Evolutionary conservation across 345 rosid genomes (phyloP).

Genomic region (Eucalyptus polybractea): DNA sequence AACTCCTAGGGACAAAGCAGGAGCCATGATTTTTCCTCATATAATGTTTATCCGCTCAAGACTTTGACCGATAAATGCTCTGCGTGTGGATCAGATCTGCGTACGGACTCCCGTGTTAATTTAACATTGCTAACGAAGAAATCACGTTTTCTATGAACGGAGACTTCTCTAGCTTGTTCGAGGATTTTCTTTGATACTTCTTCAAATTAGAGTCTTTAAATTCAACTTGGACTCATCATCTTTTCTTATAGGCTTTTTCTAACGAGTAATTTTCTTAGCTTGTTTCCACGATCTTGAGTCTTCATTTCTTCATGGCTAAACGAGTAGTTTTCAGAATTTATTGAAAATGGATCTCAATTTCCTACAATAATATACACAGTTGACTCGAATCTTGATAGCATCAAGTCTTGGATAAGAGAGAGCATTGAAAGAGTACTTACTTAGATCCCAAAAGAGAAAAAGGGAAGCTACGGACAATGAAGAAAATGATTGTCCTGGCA

Average conservation of each 20-base stretch:
- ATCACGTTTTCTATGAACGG: background rate
- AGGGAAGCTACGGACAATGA: background rate
- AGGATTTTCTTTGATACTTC: background rate
- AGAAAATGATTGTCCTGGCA: background rate
- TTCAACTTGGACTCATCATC: background rate
- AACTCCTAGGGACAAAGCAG: too few species aligned
- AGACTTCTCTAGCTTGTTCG: accelerated
- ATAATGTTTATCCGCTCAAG: too few species aligned
- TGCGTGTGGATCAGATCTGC: too few species aligned
- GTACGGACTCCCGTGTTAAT: accelerated
- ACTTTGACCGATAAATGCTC: too few species aligned
- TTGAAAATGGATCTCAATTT: too few species aligned
- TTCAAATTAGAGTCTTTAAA: background rate
- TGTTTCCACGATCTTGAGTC: background rate
- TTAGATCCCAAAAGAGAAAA: background rate
- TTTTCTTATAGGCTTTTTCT: too few species aligned
- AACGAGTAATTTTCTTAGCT: too few species aligned
- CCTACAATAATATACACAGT: background rate
- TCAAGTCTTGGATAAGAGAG: background rate
- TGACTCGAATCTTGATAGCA: background rate
- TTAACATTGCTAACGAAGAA: background rate
- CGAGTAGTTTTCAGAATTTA: background rate
- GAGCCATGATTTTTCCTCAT: too few species aligned
- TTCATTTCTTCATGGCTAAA: background rate
- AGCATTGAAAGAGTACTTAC: background rate